Percentiles rank a stretch among this genome's conserved stretches.
These are phyloP conservation scores for Plasmodium yoelii DNA, from an alignment of 169 alveolate genomes.

Conservation along the genomic window DNA sequence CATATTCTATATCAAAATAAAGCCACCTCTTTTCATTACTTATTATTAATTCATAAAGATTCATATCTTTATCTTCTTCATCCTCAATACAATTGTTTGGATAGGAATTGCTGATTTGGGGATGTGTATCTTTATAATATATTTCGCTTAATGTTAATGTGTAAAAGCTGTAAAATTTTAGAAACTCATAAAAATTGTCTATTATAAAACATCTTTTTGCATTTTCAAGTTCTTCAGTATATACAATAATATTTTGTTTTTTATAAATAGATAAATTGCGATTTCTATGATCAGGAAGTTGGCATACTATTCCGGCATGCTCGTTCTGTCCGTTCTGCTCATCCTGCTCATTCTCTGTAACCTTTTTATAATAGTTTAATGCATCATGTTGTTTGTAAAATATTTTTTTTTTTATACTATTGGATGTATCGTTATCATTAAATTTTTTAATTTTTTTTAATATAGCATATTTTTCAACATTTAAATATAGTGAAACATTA, in stretches of 20 bases:
- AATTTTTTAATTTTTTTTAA: conserved; percentile 32
- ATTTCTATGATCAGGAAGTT: neutral
- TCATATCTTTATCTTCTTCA: conserved; percentile 18
- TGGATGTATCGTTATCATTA: neutral
- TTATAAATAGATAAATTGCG: neutral
- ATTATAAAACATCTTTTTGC: conserved; percentile 65
- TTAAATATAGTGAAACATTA: conserved; percentile 1
- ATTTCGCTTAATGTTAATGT: conserved; percentile 44
- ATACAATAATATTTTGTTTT: conserved; percentile 25
- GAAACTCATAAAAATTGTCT: conserved; percentile 36
- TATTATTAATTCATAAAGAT: conserved; percentile 61
- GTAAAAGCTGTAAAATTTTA: conserved; percentile 53
- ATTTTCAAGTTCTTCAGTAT: conserved; percentile 72
- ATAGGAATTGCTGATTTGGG: too few species aligned
- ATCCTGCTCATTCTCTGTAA: neutral
- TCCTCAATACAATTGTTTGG: neutral
- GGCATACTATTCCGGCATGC: neutral
- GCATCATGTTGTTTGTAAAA: conserved; percentile 75
- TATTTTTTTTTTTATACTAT: conserved; percentile 15
- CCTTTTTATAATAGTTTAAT: conserved; percentile 29
- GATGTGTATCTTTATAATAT: neutral
- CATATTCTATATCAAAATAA: conserved; percentile 72
- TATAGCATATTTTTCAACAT: conserved; percentile 43
- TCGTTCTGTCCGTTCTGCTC: neutral
- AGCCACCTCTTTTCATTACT: conserved; percentile 73